Conservation (phyloP, 2,329 filamentous ascomycete genomes). For the Aspergillus novofumigatus region DNA sequence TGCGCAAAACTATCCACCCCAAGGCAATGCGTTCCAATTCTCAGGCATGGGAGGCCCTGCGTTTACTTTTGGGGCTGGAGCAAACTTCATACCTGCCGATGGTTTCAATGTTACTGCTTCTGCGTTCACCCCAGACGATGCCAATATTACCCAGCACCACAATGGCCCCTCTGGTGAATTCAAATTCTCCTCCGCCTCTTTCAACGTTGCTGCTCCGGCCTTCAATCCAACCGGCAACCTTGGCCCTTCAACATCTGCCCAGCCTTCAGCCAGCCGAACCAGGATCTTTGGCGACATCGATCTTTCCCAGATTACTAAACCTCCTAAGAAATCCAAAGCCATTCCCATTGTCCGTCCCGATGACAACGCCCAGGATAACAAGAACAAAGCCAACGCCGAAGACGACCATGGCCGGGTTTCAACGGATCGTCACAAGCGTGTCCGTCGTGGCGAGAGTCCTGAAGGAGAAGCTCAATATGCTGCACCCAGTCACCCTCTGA, state of each 20-base stretch:
- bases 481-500: slow-evolving; percentile 36
- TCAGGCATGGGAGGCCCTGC: slow-evolving; percentile 23
- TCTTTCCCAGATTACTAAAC: slow-evolving; percentile 59
- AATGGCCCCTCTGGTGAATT: slow-evolving; percentile 41
- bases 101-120: slow-evolving; percentile 68
- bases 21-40: slow-evolving; percentile 42
- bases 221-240: slow-evolving; percentile 60
- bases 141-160: slow-evolving; percentile 13
- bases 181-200: slow-evolving; percentile 65
- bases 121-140: slow-evolving; percentile 59
- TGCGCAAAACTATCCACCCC: slow-evolving; percentile 43
- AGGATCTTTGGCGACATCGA: slow-evolving; percentile 68
- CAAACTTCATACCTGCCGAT: slow-evolving; percentile 31
- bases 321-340: slow-evolving; percentile 71
- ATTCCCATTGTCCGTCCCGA: slow-evolving; percentile 72
- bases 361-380: slow-evolving; percentile 44
- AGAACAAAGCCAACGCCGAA: slow-evolving; percentile 33
- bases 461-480: slow-evolving; percentile 75
- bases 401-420: slow-evolving; percentile 62
- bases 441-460: slow-evolving; percentile 61
- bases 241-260: slow-evolving; percentile 20
- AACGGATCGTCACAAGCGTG: slow-evolving; percentile 70
- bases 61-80: slow-evolving; percentile 27
- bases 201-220: slow-evolving; percentile 70
- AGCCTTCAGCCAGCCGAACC: slow-evolving; percentile 18